These are phyloP conservation scores for Candida nitratophila DNA, from an alignment of 805 yeast genomes.

Conservation along the genomic window DNA sequence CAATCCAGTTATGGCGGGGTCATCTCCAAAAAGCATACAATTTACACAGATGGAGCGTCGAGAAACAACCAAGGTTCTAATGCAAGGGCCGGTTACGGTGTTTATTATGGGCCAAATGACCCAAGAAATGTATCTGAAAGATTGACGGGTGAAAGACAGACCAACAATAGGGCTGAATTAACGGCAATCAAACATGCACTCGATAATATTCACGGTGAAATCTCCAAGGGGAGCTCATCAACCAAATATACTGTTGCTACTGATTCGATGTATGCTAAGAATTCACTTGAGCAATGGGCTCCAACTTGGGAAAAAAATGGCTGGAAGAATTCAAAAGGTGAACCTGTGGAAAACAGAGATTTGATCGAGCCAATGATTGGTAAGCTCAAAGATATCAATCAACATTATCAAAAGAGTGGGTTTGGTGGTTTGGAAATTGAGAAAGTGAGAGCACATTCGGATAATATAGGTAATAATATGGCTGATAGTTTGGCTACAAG, in stretches of 20 bases:
- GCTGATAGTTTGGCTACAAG: conserved; percentile 70
- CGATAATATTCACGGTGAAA: conserved; percentile 27
- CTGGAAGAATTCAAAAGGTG: conserved; percentile 40
- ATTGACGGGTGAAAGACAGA: conserved; percentile 41
- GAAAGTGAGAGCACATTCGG: conserved; percentile 72
- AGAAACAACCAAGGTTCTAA: conserved; percentile 45
- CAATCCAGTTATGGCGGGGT: too few species aligned
- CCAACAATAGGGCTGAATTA: conserved; percentile 80
- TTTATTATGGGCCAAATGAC: conserved; percentile 54
- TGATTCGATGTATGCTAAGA: conserved; percentile 65
- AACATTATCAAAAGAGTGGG: conserved; percentile 26
- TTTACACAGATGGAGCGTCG: conserved; percentile 79
- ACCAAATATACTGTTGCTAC: conserved; percentile 40
- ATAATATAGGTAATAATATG: conserved; percentile 60
- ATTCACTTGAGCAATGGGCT: conserved; percentile 52
- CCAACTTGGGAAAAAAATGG: conserved; percentile 48
- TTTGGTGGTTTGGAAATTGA: conserved; percentile 36
- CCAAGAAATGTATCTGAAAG: conserved; percentile 49
- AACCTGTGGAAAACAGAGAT: conserved; percentile 43
- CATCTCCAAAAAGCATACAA: conserved; percentile 4
- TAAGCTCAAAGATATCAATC: conserved; percentile 28
- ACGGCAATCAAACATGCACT: conserved; percentile 58
- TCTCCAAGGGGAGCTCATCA: conserved; percentile 14
- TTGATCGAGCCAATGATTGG: conserved; percentile 31
- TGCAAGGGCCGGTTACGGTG: conserved; percentile 65